Base-by-base conservation (phyloP, 2,329 filamentous ascomycete species). In the Ceratocystis diversiconidia region DNA sequence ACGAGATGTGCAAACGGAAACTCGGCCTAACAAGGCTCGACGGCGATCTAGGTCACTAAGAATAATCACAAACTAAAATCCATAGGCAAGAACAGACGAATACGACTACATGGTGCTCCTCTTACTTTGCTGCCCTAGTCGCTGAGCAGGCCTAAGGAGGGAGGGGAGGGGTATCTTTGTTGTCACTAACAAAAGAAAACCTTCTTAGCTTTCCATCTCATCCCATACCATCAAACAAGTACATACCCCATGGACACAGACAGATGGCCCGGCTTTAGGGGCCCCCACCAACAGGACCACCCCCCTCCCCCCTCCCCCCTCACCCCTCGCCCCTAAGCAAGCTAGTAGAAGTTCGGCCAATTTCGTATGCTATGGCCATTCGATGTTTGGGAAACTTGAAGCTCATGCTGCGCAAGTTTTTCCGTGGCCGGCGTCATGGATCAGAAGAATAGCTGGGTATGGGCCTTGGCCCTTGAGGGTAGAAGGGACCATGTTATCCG, bases 81-180 rank as follows among this genome's bases (percentile, higher is more conserved):
- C 30, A 30, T 10, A 10, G 55, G 55, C 55, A 59, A 59, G 55
- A 59, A 59, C 55, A 59, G 55, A 59, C 55, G 55, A 59, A 59
- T 59, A 32, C 28, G 17, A 59, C 55, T n/a, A 7, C 17, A 59
- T 2, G 2, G 28, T 8, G 22, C 10, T 50, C 48, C 19, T 48
- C 44, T 19, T n/a, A 15, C 48, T 5, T 50, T 22, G 8, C 48
- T 22, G 22, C 19, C 48, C 3, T 22, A 25, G 8, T 22, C 48
- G 3, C 48, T 10, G 3, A 41, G 36, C 36, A 12, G 36, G 36
- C 36, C 36, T 5, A 41, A 12, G 36, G 36, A 15, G 10, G 36
- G 12, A 41, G 12, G 3, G 36, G 12, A 41, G 36, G 10, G 12
- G 12, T 36, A 36, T 3, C 10, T 41, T 41, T 5, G 4, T 41